These are phyloP conservation scores for Coelastrella sp. DNA, from an alignment of 139 green algal species.

Conservation along the genomic window DNA sequence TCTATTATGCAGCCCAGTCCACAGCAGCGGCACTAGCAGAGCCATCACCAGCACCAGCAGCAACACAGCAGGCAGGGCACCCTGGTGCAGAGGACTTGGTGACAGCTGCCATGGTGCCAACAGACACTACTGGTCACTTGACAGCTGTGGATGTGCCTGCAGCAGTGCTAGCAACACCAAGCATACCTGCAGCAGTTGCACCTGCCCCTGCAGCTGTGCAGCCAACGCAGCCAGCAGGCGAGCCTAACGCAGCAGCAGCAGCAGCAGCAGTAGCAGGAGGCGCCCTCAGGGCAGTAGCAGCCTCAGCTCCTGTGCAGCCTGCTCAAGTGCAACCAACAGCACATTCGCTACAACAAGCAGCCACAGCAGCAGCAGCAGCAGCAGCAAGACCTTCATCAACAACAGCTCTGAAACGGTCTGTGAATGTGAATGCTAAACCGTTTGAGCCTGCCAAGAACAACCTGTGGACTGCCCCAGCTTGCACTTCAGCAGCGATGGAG, in stretches of 20 bases:
- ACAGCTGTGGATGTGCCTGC: neutral
- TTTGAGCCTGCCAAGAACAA: neutral
- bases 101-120: too few relatives aligned
- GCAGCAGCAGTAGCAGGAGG: neutral
- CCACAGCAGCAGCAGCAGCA: neutral
- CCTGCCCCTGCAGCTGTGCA: constrained; percentile 4
- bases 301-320: neutral
- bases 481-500: neutral
- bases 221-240: too few relatives aligned
- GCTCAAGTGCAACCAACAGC: neutral
- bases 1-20: neutral
- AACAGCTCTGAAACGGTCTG: neutral
- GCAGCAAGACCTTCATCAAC: neutral
- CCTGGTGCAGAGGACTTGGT: too few relatives aligned
- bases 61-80: neutral
- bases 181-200: neutral
- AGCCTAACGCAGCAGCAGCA: neutral
- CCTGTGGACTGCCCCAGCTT: neutral
- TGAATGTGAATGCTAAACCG: neutral
- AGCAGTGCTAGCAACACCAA: neutral
- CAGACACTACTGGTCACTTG: too few relatives aligned
- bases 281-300: neutral
- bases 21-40: neutral
- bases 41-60: neutral
- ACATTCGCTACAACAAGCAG: neutral